Evolutionary conservation across 441 rosid species (phyloP), one percentile per base, ranked within the genome.

Genomic region (Dalechampia spathulata): DNA sequence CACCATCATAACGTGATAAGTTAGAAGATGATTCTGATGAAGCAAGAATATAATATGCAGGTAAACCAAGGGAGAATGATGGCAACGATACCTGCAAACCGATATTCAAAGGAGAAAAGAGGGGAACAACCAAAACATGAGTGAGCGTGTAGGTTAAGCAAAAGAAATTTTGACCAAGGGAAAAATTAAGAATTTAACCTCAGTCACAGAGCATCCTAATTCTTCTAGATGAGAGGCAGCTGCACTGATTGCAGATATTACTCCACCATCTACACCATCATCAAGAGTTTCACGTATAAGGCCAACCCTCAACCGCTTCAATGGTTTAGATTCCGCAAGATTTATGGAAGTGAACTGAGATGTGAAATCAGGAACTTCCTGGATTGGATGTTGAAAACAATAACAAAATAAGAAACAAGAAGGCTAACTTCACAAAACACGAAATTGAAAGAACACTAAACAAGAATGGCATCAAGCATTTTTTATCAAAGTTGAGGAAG

Each of bases 21-120:
- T 86, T 92, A 7, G 96, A 92, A 53, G 98, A 92, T 57, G 98
- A 84, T 67, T 92, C 96, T 1, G 96, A 89, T 43, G 96, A 81
- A 39, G 99, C 96, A 62, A 92, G 82, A 57, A 89, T 78, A 49
- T 86, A 88, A 72, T 92, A 92, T 19, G 98, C 98, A 46, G 98
- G 98, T 49, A 86, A 73, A 47, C 98, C 96, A 60, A 86, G 96
- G 53, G 98, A 81, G 76, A 92, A 88, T 0, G 94, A 81, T 60
- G 96, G 96, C 64, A 92, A 64, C 22, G 98, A 88, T 15, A 84
- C 95, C 98, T 91, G 71, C 39, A 47, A 61, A 55, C 46, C 44
- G 37, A 1, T 36, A 17, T 20, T 27, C 6, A 62, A 55, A 30
- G 34, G 50, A 23, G 34, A 50, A 4, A 1, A 16, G 25, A 22